phyloP scores from a whole-genome alignment of 495 filamentous ascomycete genomes.

The Penicillium riverlandense region DNA sequence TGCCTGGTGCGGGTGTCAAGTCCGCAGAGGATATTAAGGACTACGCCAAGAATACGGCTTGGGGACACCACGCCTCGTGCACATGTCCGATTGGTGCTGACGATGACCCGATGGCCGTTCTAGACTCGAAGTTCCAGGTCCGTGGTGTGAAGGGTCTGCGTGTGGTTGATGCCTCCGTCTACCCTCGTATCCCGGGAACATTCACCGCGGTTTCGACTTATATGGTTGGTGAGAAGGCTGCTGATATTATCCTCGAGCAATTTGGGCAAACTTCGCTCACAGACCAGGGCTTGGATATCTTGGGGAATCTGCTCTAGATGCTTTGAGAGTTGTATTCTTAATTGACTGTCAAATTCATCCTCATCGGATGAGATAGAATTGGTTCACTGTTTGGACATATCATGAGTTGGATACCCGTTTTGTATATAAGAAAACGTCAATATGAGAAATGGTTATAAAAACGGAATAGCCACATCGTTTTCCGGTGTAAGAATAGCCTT shows the following conservation, averaged over 20 bases:
- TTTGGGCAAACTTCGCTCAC: too few species aligned
- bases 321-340: too few species aligned
- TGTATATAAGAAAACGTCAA: too few species aligned
- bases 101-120: constrained; percentile 43
- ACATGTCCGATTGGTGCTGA: constrained; percentile 45
- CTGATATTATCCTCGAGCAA: constrained; percentile 35
- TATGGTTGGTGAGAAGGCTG: constrained; percentile 50
- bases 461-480: too few species aligned
- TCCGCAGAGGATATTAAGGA: constrained; percentile 32
- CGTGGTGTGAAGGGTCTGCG: constrained; percentile 41
- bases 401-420: too few species aligned
- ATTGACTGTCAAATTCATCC: too few species aligned
- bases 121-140: constrained; percentile 48
- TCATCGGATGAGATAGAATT: too few species aligned
- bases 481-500: too few species aligned
- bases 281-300: too few species aligned
- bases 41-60: constrained; percentile 38
- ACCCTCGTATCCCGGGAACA: constrained; percentile 43
- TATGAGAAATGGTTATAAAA: too few species aligned
- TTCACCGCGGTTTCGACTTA: constrained; percentile 46
- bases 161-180: constrained; percentile 51
- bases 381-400: too few species aligned
- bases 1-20: constrained; percentile 29
- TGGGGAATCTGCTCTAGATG: too few species aligned
- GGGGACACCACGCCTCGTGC: constrained; percentile 46